Base-by-base conservation (phyloP, 1,284 basidiomycete species). In the Cutaneotrichosporon spelunceum region DNA sequence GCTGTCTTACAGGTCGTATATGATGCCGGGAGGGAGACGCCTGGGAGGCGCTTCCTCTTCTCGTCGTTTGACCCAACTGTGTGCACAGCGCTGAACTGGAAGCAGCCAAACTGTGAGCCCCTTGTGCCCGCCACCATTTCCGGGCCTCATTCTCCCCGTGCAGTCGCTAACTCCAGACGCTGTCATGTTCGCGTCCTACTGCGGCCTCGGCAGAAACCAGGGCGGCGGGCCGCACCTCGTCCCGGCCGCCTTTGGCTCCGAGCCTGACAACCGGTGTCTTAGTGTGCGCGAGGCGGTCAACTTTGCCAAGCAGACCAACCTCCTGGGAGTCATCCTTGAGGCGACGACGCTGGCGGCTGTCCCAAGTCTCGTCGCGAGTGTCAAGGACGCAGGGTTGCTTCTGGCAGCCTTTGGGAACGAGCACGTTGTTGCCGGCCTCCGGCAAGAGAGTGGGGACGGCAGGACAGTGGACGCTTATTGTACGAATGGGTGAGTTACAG, bases 241-340 rank as follows among this genome's bases (percentile, higher is more conserved):
- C 3, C 78, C 81, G 1, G 77, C 80, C 14, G 72, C 76, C 9
- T 21, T 58, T 9, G 77, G 80, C 13, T 71, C 78, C 62, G 81
- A 82, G 69, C 76, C 78, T 13, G 84, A 85, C 71, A 71, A 81
- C 56, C 68, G 84, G 27, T 88, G 78, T 81, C 83, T 76, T 62
- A 93, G 90, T 72, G 87, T 98, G 42, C 85, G 88, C 64, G 89
- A 92, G 66, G 93, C 93, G 19, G 93, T 98, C 60, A 91, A 95
- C 70, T 97, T 98, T 76, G 91, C 94, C 24, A 93, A 90, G 75
- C 83, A 84, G 61, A 98, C 97, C 79, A 99, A 99, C 77, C 81
- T 99, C 42, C 81, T 99, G 62, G 96, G 96, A 61, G 83, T 99
- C 56, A 88, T 96, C 75, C 84, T 96, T 55, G 90, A 97, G 76